These are phyloP conservation scores for Aspergillus funiculosus DNA, from an alignment of 495 filamentous ascomycete genomes.

Conservation along the genomic window DNA sequence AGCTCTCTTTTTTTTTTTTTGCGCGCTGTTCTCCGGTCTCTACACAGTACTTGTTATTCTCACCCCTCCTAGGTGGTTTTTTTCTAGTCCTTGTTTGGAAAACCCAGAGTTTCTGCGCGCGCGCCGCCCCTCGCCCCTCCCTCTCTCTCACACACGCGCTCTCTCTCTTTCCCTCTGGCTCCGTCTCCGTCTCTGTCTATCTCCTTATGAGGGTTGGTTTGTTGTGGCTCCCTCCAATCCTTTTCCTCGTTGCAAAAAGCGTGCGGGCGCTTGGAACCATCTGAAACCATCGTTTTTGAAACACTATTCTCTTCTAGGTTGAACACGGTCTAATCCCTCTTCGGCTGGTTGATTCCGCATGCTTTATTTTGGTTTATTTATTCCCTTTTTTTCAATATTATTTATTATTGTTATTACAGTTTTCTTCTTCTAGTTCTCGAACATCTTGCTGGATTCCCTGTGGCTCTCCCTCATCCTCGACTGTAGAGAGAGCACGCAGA, in stretches of 20 bases:
- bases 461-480: constrained; percentile 11
- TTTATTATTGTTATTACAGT: constrained; percentile 9
- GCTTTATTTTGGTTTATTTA: constrained; percentile 15
- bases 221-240: constrained; percentile 16
- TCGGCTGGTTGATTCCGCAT: constrained; percentile 19
- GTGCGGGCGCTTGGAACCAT: constrained; percentile 21
- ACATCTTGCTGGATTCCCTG: constrained; percentile 11
- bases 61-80: constrained; percentile 16
- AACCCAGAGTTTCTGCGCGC: constrained; percentile 15
- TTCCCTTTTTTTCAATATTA: constrained; percentile 7
- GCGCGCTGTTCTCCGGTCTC: too few relatives aligned
- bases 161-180: too few relatives aligned
- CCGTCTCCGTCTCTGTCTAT: too few relatives aligned
- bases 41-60: constrained; percentile 13
- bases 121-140: too few relatives aligned
- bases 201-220: constrained; percentile 15
- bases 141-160: too few relatives aligned
- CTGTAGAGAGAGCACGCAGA: constrained; percentile 12
- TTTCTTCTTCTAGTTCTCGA: constrained; percentile 9
- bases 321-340: constrained; percentile 19
- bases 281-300: constrained; percentile 25
- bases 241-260: constrained; percentile 15
- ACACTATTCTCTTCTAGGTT: constrained; percentile 23
- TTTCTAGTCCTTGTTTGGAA: constrained; percentile 13
- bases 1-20: constrained; percentile 9